phyloP scores from a whole-genome alignment of 305 asterid species.

The Rubia peregrina region DNA sequence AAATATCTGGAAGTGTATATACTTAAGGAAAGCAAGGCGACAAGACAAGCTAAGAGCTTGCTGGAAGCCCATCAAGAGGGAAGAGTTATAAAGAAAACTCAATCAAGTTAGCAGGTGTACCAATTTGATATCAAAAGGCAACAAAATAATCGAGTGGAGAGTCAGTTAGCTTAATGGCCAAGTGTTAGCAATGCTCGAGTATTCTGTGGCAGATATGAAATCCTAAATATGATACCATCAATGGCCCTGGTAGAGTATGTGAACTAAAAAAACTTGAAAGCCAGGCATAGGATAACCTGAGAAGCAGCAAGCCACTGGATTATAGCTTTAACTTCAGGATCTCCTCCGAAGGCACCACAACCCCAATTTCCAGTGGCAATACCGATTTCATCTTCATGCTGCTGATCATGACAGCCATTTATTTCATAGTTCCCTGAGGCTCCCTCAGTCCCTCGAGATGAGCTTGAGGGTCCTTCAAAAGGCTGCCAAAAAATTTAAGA shows the following conservation, averaged over 20 bases:
- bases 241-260: not conserved
- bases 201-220: not conserved
- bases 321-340: constrained; percentile 70
- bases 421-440: constrained; percentile 5
- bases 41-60: not conserved
- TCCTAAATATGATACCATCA: not conserved
- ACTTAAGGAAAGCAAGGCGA: not conserved
- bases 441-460: constrained; percentile 21
- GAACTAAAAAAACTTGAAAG: not conserved
- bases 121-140: not conserved
- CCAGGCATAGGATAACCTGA: constrained; percentile 30
- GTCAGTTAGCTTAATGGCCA: not conserved
- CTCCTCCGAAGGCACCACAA: constrained; percentile 95
- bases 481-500: constrained; percentile 17
- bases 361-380: constrained; percentile 96
- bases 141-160: not conserved
- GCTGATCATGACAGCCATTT: constrained; percentile 16
- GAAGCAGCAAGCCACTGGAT: constrained; percentile 96
- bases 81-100: not conserved
- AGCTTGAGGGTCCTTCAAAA: constrained; percentile 25
- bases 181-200: not conserved
- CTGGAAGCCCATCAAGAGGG: not conserved
- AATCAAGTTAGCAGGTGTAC: not conserved
- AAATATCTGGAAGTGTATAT: not conserved
- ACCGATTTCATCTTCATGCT: constrained; percentile 38